Base-by-base conservation (phyloP, 805 yeast species). In the Helenozyma baotianmanensis region DNA sequence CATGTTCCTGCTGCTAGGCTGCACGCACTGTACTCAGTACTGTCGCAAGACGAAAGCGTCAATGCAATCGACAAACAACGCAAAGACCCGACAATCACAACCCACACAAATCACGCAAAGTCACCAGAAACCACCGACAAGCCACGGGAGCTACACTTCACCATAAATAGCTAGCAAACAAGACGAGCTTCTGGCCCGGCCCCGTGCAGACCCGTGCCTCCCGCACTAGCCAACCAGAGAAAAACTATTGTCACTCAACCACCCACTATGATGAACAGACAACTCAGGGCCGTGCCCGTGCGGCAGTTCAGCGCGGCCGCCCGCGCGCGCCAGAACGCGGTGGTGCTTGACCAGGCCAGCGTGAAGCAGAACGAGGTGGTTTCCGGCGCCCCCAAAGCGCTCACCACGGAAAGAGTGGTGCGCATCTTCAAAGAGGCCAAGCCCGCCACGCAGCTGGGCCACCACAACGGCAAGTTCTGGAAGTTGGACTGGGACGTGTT, bases 401-500 rank as follows among this genome's bases (percentile, higher is more conserved):
- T 82, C 30, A 52, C 68, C 18, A 64, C 77, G 14, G 65, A 70
- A 35, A 73, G 95, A 59, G 70, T 78, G 15, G 94, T 81, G 5
- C 74, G 90, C 56, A 85, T 85, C 53, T 85, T 69, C 60, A 74
- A 80, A 57, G 87, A 82, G 53, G 61, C 87, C 40, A 82, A 82
- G 60, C 69, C 86, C 11, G 94, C 95, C 23, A 85, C 89, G 12
- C 95, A 85, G 64, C 76, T 85, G 22, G 86, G 89, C 9, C 57
- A 60, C 36, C 63, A 67, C 48, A 71, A 74, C 50, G 69, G 74
- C 13, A 56, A 62, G 35, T 56, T 52, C 45, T 85, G 95, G 95
- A 78, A 76, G 50, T 53, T 85, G 36, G 94, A 85, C 60, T 85
- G 92, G 90, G 95, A 86, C 53, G 74, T 84, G 25, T 62, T 80